Evolutionary conservation across 345 rosid genomes (phyloP).

Genomic region (Salix dunnii): DNA sequence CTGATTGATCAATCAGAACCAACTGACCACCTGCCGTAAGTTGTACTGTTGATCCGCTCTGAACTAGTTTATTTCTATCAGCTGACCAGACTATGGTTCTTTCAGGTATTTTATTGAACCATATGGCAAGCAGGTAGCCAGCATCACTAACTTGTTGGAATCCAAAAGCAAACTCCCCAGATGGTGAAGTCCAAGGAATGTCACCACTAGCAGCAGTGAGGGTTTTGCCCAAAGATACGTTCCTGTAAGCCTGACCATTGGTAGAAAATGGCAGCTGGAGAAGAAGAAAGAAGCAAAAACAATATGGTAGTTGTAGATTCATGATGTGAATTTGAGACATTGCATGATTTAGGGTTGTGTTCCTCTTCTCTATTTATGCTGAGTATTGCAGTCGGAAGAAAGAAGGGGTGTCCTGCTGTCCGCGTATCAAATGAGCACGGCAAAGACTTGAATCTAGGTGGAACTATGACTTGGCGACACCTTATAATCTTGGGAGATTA

Average conservation of each 20-base stretch:
- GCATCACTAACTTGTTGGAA: constrained; percentile 22
- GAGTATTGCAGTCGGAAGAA: too few species aligned
- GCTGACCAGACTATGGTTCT: constrained; percentile 55
- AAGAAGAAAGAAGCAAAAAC: constrained; percentile 13
- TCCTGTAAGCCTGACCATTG: too few species aligned
- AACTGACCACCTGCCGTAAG: constrained; percentile 34
- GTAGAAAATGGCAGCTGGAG: constrained; percentile 10
- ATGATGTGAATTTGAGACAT: not conserved
- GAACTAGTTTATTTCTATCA: constrained; percentile 25
- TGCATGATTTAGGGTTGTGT: too few species aligned
- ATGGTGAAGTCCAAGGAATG: constrained; percentile 38
- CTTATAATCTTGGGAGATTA: too few species aligned
- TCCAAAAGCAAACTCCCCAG: constrained; percentile 54
- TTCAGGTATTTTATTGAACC: constrained; percentile 40
- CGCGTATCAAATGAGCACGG: too few species aligned
- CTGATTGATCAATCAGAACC: constrained; percentile 34
- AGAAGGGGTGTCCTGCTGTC: constrained; percentile 20
- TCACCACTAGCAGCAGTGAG: constrained; percentile 19
- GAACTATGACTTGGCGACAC: too few species aligned
- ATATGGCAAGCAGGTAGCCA: constrained; percentile 35
- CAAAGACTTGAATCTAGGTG: too few species aligned
- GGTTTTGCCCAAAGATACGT: constrained; percentile 22
- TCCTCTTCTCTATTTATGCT: too few species aligned
- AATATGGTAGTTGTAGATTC: not conserved
- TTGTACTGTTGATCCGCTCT: constrained; percentile 26